Percentiles rank a stretch among this genome's conserved stretches.
phyloP scores from a whole-genome alignment of 148 eudicot genomes.

The Vaccinium darrowii region DNA sequence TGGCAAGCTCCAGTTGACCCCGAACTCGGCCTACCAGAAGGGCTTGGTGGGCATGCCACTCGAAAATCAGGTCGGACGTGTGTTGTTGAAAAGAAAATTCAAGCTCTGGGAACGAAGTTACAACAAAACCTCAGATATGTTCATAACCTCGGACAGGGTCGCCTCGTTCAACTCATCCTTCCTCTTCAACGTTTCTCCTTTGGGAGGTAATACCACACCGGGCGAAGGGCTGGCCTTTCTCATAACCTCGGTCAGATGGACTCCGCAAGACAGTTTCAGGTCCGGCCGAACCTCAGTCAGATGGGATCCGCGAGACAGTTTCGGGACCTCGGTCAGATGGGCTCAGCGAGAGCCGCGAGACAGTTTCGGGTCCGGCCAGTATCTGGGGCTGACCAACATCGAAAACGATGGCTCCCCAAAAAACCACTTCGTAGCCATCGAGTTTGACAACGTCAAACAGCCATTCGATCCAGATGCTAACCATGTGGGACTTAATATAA shows the following conservation, averaged over 20 bases:
- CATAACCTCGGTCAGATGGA: slow-evolving; percentile 49
- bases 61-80: slow-evolving; percentile 44
- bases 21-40: slow-evolving; percentile 22
- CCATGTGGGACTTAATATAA: slow-evolving; percentile 63
- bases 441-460: slow-evolving; percentile 61
- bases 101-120: slow-evolving; percentile 40
- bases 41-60: slow-evolving; percentile 25
- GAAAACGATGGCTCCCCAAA: slow-evolving; percentile 34
- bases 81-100: slow-evolving; percentile 43
- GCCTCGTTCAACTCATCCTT: slow-evolving; percentile 69
- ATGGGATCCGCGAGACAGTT: too few relatives aligned
- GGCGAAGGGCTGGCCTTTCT: slow-evolving; percentile 69
- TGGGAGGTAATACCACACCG: slow-evolving; percentile 14
- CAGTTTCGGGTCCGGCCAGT: slow-evolving; percentile 57
- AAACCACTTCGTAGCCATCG: slow-evolving; percentile 62
- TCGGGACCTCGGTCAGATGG: too few relatives aligned
- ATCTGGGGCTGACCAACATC: slow-evolving; percentile 61
- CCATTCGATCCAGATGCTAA: slow-evolving; percentile 63
- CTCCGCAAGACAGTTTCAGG: too few relatives aligned
- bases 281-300: too few relatives aligned
- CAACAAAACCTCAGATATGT: not conserved
- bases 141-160: not conserved
- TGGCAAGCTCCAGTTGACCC: slow-evolving; percentile 63
- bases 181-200: slow-evolving; percentile 29
- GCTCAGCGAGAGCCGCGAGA: too few relatives aligned